These are phyloP conservation scores for Mercurialis annua DNA, from an alignment of 345 rosid species.

Conservation along the genomic window DNA sequence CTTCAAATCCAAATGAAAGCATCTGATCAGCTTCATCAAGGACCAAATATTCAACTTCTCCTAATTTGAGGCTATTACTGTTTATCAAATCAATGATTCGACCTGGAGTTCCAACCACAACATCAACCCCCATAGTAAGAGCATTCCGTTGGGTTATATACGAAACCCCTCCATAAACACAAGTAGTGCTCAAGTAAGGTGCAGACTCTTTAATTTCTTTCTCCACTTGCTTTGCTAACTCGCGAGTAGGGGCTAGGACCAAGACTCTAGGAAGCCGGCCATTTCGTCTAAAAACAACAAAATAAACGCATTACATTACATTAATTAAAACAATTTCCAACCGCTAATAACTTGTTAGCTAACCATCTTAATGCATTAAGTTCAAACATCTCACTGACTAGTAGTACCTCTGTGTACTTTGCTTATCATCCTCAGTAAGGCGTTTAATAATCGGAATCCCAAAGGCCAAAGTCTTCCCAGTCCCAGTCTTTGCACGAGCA, in stretches of 20 bases:
- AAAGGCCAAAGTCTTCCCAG: constrained; percentile 98
- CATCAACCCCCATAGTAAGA: constrained; percentile 87
- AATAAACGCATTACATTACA: constrained; percentile 6
- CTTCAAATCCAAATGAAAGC: constrained; percentile 99
- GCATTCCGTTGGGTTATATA: constrained; percentile 76
- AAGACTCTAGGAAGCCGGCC: constrained; percentile 75
- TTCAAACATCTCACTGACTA: constrained; percentile 40
- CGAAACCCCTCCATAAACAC: constrained; percentile 97
- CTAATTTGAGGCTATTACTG: constrained; percentile 69
- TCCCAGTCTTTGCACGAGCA: constrained; percentile 98
- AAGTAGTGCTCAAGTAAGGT: constrained; percentile 71
- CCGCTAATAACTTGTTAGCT: constrained; percentile 40
- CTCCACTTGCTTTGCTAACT: constrained; percentile 94
- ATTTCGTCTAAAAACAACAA: constrained; percentile 41
- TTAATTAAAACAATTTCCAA: constrained; percentile 23
- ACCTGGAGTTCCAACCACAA: constrained; percentile 98
- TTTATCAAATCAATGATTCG: constrained; percentile 83
- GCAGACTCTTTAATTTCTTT: constrained; percentile 92
- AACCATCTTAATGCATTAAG: constrained; percentile 55
- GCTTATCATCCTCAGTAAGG: constrained; percentile 60
- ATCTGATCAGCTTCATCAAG: constrained; percentile 99
- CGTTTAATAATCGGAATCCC: constrained; percentile 87
- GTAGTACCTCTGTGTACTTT: constrained; percentile 49
- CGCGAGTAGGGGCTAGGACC: constrained; percentile 89
- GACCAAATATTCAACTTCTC: constrained; percentile 88